phyloP scores from a whole-genome alignment of 345 rosid species.

The Rhodomyrtus tomentosa region DNA sequence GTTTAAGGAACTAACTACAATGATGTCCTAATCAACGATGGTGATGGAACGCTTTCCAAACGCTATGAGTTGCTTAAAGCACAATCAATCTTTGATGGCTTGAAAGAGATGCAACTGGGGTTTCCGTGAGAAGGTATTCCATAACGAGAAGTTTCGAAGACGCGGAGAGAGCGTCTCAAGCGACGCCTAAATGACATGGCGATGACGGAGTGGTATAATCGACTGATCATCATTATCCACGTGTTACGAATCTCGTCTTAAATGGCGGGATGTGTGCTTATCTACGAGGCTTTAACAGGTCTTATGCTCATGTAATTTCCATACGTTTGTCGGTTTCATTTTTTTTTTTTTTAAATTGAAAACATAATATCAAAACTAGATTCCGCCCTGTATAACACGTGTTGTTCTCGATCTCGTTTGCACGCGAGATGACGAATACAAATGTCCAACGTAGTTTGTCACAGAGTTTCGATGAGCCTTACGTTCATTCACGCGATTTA shows the following conservation, averaged over 20 bases:
- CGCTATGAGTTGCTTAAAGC: not conserved
- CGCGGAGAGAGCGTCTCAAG: not conserved
- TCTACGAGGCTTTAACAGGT: not conserved
- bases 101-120: not conserved
- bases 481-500: accelerated
- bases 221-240: not conserved
- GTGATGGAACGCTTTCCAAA: not conserved
- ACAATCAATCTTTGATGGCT: not conserved
- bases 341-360: not conserved
- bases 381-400: not conserved
- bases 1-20: not conserved
- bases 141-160: not conserved
- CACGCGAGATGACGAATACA: not conserved
- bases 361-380: not conserved
- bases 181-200: not conserved
- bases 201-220: not conserved
- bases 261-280: not conserved
- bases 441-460: not conserved
- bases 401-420: not conserved
- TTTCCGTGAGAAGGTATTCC: not conserved
- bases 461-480: not conserved
- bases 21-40: not conserved
- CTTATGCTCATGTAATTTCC: not conserved
- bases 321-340: not conserved
- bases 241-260: not conserved